Base-by-base conservation (phyloP, 805 yeast species). In the Candida qinlingensis region DNA sequence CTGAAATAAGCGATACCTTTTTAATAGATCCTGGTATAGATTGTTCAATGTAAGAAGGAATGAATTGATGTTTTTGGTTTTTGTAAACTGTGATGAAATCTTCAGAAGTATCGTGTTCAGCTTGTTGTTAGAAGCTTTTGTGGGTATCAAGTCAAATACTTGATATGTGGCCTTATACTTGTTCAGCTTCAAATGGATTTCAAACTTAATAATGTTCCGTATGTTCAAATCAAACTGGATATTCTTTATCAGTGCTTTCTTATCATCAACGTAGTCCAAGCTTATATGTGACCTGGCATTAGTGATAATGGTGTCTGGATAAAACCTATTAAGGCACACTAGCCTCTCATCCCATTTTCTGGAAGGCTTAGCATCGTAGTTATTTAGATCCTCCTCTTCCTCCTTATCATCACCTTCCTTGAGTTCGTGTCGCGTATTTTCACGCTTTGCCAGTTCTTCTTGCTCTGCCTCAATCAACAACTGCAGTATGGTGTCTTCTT, bases 281-380 rank as follows among this genome's bases (percentile, higher is more conserved):
- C 57, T 39, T 1, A 58, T 39, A 4, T 42, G 41, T 25, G 66
- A 57, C 4, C 34, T 35, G n/a, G 52, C 46, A 13, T 50, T 38
- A 0, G 29, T 8, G 2, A 62, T 51, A 9, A 19, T 12, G 6
- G 61, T 45, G 19, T 51, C 53, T 1, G 62, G 63, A 28, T 62
- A 62, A 39, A 62, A 54, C 44, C 50, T 57, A 38, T 42, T 44
- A 19, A 62, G 34, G 35, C 54, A 59, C 33, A 55, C 58, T 1
- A 56, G 38, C 33, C 64, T 48, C 3, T 46, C 26, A 5, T 49
- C 37, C 65, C 65, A 62, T 10, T 57, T 49, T 38, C 47, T 50
- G 8, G 50, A 43, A 2, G 65, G 64, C 27, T 45, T 52, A 5
- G 60, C 53, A 26, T 44, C 49, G 47, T 50, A 60, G 6, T 42